Conservation (phyloP, 2,329 filamentous ascomycete species). For the Scytalidium lignicola region DNA sequence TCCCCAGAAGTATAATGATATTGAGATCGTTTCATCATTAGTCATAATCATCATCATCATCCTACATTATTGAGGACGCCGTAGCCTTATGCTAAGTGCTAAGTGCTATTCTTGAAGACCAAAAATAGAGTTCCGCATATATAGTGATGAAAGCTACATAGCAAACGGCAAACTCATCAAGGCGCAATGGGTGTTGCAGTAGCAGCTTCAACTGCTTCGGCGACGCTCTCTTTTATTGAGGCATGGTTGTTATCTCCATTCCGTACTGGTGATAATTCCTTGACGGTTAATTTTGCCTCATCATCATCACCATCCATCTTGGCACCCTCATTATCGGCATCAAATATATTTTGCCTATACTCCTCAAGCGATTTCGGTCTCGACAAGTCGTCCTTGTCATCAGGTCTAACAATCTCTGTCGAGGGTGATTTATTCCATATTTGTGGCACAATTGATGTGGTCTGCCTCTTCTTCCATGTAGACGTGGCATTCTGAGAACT, state of each 20-base stretch:
- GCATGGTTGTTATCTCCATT: slow-evolving; percentile 5
- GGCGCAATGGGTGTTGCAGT: slow-evolving; percentile 18
- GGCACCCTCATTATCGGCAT: slow-evolving; percentile 18
- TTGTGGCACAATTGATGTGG: neutral
- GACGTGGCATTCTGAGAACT: neutral
- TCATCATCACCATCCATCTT: slow-evolving; percentile 1
- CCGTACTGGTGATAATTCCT: neutral
- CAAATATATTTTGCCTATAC: slow-evolving; percentile 27
- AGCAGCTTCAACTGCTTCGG: slow-evolving; percentile 19
- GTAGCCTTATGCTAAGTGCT: no score
- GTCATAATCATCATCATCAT: neutral
- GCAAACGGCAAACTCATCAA: neutral
- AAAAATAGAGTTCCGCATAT: no score
- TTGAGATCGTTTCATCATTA: neutral
- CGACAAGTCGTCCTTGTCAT: slow-evolving; percentile 3
- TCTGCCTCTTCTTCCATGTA: slow-evolving; percentile 6
- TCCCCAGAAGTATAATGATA: neutral
- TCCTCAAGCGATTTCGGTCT: slow-evolving; percentile 22
- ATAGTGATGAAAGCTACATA: no score
- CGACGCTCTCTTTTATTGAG: slow-evolving; percentile 8
- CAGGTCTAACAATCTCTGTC: slow-evolving; percentile 1
- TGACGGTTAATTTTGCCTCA: slow-evolving; percentile 9
- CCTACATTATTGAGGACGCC: neutral
- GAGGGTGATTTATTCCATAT: slow-evolving; percentile 5
- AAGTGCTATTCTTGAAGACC: no score